A percentile compares a stretch with the other conserved stretches of the same genome.
These are phyloP conservation scores for Capsella rubella DNA, from an alignment of 441 rosid genomes.

Conservation along the genomic window DNA sequence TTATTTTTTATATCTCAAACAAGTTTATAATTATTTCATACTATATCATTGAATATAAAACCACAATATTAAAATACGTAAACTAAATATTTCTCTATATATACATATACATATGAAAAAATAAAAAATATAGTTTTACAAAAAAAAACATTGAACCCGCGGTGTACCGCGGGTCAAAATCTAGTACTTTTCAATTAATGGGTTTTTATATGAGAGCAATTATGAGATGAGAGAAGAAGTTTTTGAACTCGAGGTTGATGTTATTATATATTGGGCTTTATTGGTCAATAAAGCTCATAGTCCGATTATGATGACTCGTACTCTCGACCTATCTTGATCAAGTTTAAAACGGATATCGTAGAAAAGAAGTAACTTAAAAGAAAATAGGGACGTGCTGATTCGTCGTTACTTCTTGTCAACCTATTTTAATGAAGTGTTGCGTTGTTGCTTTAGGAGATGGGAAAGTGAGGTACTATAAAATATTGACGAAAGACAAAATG, in stretches of 20 bases:
- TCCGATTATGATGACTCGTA: not conserved
- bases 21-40: too few relatives aligned
- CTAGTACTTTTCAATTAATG: not conserved
- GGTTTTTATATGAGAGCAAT: too few relatives aligned
- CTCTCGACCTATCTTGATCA: not conserved
- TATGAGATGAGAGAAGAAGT: too few relatives aligned
- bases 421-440: not conserved
- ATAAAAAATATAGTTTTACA: too few relatives aligned
- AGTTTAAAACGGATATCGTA: not conserved
- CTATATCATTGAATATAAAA: too few relatives aligned
- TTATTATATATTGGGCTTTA: not conserved
- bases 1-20: too few relatives aligned
- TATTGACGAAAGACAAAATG: not conserved
- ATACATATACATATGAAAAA: too few relatives aligned
- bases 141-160: too few relatives aligned
- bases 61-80: too few relatives aligned
- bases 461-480: not conserved
- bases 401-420: not conserved
- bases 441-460: not conserved
- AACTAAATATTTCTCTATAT: too few relatives aligned
- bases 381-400: not conserved
- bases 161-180: too few relatives aligned
- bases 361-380: slow-evolving; percentile 3
- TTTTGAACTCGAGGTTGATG: too few relatives aligned
- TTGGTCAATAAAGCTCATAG: not conserved